These are phyloP conservation scores for Aeminium ludgeri DNA, from an alignment of 495 filamentous ascomycete genomes.

Conservation along the genomic window DNA sequence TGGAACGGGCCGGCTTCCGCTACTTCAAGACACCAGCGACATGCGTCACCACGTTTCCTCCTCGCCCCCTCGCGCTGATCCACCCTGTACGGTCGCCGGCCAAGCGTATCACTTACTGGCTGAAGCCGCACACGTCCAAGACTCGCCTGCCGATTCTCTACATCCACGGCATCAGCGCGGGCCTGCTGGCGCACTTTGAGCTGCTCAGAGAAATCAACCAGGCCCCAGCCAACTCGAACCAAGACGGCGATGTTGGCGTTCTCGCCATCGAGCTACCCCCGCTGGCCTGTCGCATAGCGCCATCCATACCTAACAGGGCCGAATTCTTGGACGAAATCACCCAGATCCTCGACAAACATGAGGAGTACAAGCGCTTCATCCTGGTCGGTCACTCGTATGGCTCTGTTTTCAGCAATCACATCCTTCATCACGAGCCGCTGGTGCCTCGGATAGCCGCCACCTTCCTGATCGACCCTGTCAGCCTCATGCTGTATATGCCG, in stretches of 20 bases:
- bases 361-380: slow-evolving; percentile 15
- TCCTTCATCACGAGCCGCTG: slow-evolving; percentile 12
- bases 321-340: slow-evolving; percentile 13
- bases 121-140: slow-evolving; percentile 17
- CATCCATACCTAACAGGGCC: slow-evolving; percentile 9
- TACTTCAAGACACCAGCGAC: slow-evolving; percentile 9
- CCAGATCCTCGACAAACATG: slow-evolving; percentile 14
- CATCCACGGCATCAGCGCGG: slow-evolving; percentile 21
- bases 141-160: slow-evolving; percentile 16
- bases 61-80: slow-evolving; percentile 15
- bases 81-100: slow-evolving; percentile 5
- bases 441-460: slow-evolving; percentile 12
- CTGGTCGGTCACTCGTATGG: slow-evolving; percentile 21
- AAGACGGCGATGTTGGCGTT: slow-evolving; percentile 18
- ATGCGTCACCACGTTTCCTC: slow-evolving; percentile 12
- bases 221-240: background rate
- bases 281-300: slow-evolving; percentile 18
- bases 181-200: slow-evolving; percentile 14
- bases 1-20: slow-evolving; percentile 10
- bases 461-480: slow-evolving; percentile 20
- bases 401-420: slow-evolving; percentile 15
- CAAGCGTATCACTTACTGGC: slow-evolving; percentile 17
- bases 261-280: slow-evolving; percentile 20
- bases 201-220: slow-evolving; percentile 16
- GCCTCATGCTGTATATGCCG: slow-evolving; percentile 18